A percentile compares a stretch with the other conserved stretches of the same genome.
phyloP scores from a whole-genome alignment of 2,329 filamentous ascomycete species.

The Pestalotiopsis sp. region DNA sequence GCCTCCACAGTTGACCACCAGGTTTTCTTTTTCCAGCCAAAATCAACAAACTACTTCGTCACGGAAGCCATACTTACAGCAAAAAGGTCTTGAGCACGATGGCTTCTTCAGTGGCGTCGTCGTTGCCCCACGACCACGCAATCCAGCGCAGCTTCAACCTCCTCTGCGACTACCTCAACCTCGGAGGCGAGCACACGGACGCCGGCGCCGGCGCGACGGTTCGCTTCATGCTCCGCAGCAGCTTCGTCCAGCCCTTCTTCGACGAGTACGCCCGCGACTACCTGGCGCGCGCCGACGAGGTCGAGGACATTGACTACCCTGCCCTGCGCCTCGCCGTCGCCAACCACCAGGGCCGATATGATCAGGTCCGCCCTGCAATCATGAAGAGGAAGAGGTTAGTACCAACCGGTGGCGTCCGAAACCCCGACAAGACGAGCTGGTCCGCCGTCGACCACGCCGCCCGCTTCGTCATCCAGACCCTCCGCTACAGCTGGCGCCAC shows the following conservation, averaged over 20 bases:
- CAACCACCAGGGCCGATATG: constrained; percentile 13
- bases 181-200: constrained; percentile 18
- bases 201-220: constrained; percentile 5
- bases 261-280: constrained; percentile 27
- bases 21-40: background rate
- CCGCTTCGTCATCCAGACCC: constrained; percentile 26
- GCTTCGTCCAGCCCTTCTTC: constrained; percentile 27
- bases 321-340: constrained; percentile 20
- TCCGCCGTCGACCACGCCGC: constrained; percentile 25
- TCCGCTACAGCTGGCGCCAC: constrained; percentile 26
- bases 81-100: background rate
- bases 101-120: background rate
- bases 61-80: too few relatives aligned
- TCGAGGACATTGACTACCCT: constrained; percentile 20
- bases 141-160: constrained; percentile 10
- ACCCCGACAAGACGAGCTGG: constrained; percentile 22
- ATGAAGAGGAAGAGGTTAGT: too few relatives aligned
- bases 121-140: background rate
- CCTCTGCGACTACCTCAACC: constrained; percentile 25
- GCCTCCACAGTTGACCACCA: background rate
- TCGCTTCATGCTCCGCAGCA: constrained; percentile 21
- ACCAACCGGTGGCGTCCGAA: constrained; percentile 13
- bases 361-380: too few relatives aligned
- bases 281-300: constrained; percentile 20
- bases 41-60: background rate